Evolutionary conservation across 805 yeast genomes (phyloP), one percentile per base, ranked within the genome.

Genomic region (Yarrowia sp.): DNA sequence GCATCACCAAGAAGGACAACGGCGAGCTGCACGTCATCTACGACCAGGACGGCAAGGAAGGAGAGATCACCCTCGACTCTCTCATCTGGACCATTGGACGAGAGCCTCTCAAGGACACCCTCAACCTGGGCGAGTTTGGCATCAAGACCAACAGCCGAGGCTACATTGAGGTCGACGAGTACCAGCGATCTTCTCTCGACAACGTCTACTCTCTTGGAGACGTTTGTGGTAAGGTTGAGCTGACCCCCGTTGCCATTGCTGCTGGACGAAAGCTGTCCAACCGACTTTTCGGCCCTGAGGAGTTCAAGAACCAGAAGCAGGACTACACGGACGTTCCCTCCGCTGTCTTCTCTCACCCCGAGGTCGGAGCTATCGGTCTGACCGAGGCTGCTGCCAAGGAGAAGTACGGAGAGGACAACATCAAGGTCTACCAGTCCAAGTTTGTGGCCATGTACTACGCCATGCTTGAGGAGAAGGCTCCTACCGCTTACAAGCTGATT

Each of bases 221-320:
- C 76, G 96, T 93, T 67, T 88, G 90, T 48, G 98, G 97, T 68
- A 86, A 89, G 35, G 88, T 90, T 50, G 98, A 95, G 80, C 83
- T 95, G 72, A 95, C 99, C 2, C 99, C 99, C 8, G 98, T 92
- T 48, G 99, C 99, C 42, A 95, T 95, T 79, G 98, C 99, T 41
- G 92, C 99, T 9, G 99, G 99, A 67, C 87, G 99, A 78, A 90
- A 86, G 75, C 83, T 95, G 70, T 85, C 98, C 33, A 92, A 93
- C 80, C 85, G 99, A 75, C 79, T 95, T 67, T 95, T 93, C 74
- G 97, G 97, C 22, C 88, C 92, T 65, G 85, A 82, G 68, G 75
- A 78, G 65, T 90, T 82, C 79, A 84, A 84, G 68, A 75, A 84
- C 53, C 89, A 87, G 75, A 91, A 92, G 74, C 90, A 90, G 75